Base-by-base conservation (phyloP, 768 basidiomycete species). In the Lactarius indigo region DNA sequence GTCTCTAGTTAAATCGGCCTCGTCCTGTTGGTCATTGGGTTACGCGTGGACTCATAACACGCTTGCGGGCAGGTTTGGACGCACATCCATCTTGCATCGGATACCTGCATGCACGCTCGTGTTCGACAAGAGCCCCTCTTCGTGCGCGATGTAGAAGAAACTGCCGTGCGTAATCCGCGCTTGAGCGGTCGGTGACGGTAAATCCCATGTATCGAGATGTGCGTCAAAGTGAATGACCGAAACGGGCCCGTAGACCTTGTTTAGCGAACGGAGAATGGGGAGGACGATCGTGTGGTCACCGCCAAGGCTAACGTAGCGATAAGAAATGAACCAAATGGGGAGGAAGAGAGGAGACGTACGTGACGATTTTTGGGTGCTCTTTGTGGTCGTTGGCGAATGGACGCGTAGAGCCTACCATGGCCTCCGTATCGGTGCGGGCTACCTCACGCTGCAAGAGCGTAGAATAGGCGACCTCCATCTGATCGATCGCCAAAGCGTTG, bases 201-300 rank as follows among this genome's bases (percentile, higher is more conserved):
- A 0, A 30, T 35, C 8, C 84, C 87, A 89, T 8, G 91, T 91
- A 72, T 92, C 90, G 76, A 85, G 78, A 72, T 88, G 88, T 7
- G 83, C 89, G 72, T 94, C 92, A 68, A 94, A 92, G 74, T 94
- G 93, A 56, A 94, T 90, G 55, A 91, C 89, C 41, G 88, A 87
- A 63, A 92, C 82, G 0, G 90, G 90, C 13, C 92, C 93, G 73
- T 95, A 93, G 30, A 90, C 81, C 72, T 86, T 86, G 78, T 90
- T 77, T 52, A 96, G 77, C 18, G 93, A 84, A 55, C 92, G 88
- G 17, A 96, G 82, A 70, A 95, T 93, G 9, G 93, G 92, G 20
- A 94, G 83, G 9, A 90, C 92, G 69, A 94, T 90, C 17, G 92
- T 92, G 75, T 95, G 94, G 72, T 95, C 94, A 7, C 94, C 94